These are phyloP conservation scores for Schizophyllum commune DNA, from an alignment of 1,284 basidiomycete genomes.

Conservation along the genomic window DNA sequence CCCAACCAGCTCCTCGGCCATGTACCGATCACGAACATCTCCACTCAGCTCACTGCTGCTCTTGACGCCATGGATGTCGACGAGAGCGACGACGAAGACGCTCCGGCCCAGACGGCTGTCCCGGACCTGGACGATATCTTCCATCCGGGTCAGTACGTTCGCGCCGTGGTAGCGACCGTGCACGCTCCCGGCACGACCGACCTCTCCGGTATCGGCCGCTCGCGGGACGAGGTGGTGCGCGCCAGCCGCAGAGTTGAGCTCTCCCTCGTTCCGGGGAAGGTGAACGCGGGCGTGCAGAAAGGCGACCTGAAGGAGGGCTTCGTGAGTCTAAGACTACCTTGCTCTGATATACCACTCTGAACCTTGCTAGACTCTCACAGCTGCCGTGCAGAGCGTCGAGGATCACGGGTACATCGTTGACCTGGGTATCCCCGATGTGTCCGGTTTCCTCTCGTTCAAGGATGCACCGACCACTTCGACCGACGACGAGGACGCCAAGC, in stretches of 20 bases:
- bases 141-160: slow-evolving; percentile 79
- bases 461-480: slow-evolving; percentile 22
- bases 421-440: slow-evolving; percentile 67
- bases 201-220: slow-evolving; percentile 44
- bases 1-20: slow-evolving; percentile 95
- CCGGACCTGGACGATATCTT: slow-evolving; percentile 78
- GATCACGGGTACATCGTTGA: slow-evolving; percentile 94
- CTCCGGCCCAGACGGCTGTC: slow-evolving; percentile 29
- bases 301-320: slow-evolving; percentile 74
- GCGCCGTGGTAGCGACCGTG: slow-evolving; percentile 67
- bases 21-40: slow-evolving; percentile 92
- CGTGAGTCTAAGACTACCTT: slow-evolving; percentile 38
- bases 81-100: slow-evolving; percentile 37
- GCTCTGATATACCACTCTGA: neutral
- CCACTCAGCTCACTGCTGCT: slow-evolving; percentile 71
- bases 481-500: slow-evolving; percentile 2
- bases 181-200: slow-evolving; percentile 57
- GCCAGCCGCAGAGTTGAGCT: slow-evolving; percentile 81
- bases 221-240: slow-evolving; percentile 58
- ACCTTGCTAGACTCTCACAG: slow-evolving; percentile 58
- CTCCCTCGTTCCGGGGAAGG: slow-evolving; percentile 76
- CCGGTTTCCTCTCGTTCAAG: slow-evolving; percentile 76
- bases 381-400: slow-evolving; percentile 79
- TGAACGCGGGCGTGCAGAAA: slow-evolving; percentile 80
- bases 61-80: slow-evolving; percentile 59